Base-by-base conservation (phyloP, 225 moss, liverwort and hornwort species). In the Anthoceros angustus region DNA sequence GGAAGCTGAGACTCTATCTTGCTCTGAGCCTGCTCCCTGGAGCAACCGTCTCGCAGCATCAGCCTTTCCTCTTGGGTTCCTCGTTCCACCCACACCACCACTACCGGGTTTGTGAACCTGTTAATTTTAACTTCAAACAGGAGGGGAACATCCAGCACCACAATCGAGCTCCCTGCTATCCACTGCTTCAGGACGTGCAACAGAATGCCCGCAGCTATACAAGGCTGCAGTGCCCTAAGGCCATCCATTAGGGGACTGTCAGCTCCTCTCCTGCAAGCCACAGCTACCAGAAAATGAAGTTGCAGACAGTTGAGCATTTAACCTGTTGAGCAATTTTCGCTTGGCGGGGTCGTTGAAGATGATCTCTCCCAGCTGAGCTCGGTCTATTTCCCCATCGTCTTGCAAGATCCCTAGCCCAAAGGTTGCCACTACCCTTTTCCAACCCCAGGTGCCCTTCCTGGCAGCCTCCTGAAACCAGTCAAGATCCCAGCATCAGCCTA, bases 11-110 rank as follows among this genome's bases (percentile, higher is more conserved):
- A 76, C 42, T 68, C 73, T 42, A 88, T 88, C 62, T 85, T 83
- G 23, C 81, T 83, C 39, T 72, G 77, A 26, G 80, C 86, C 72
- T 86, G 82, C 61, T 85, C 83, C 40, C 74, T 50, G 7, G 82
- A 63, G 38, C 79, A 77, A 38, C 69, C 76, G 77, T 88, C 88
- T 42, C 89, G 83, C 20, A n/a, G 63, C 14, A 80, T 71, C 20
- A 90, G 72, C 25, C 88, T 83, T 5, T 69, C 63, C 71, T 83
- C 83, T 65, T 90, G 90, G 1, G 90, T 85, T 26, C 68, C 75
- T n/a, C 70, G 74, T 73, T 95, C 86, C 73, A 86, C 74, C 88
- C 88, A 90, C 32, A 90, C 87, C 9, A 88, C 90, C 63, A 90
- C 79, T 39, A 86, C 76, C 42, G 86, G 80, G 25, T 76, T 69